Evolutionary conservation across 768 basidiomycete species (phyloP).

Genomic region (Cystobasidiopsis lactophilus): DNA sequence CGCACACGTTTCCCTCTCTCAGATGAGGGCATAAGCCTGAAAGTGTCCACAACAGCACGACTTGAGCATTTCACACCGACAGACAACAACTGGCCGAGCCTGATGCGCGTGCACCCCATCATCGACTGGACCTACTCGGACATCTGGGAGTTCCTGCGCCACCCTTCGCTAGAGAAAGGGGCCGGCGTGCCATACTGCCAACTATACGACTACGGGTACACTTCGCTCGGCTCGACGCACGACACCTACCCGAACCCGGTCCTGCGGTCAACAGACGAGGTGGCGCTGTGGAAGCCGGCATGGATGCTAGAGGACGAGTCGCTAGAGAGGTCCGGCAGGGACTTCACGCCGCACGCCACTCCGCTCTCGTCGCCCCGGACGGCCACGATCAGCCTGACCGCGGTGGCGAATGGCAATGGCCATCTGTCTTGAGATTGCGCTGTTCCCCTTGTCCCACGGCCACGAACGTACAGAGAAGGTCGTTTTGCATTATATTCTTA

Average conservation of each 20-base stretch:
- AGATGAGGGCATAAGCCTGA: background rate
- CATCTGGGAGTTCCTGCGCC: conserved; percentile 67
- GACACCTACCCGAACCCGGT: conserved; percentile 89
- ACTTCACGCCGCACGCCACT: background rate
- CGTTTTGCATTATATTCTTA: no score
- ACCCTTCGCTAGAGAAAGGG: conserved; percentile 11
- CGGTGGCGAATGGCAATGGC: no score
- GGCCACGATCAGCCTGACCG: no score
- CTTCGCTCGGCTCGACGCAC: conserved; percentile 81
- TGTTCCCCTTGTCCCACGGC: no score
- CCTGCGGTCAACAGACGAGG: conserved; percentile 26
- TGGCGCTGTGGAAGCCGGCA: conserved; percentile 44
- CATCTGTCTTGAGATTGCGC: no score
- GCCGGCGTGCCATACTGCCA: conserved; percentile 64
- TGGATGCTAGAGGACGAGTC: conserved; percentile 54
- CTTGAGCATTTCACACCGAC: conserved; percentile 54
- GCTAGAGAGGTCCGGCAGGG: conserved; percentile 36
- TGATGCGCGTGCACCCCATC: conserved; percentile 81
- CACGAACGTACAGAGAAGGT: no score
- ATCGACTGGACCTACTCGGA: conserved; percentile 83
- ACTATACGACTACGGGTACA: conserved; percentile 91
- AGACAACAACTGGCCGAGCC: conserved; percentile 69
- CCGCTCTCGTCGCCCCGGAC: no score
- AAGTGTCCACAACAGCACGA: background rate
- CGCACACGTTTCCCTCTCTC: background rate